A percentile compares a stretch with the other conserved stretches of the same genome.
Conservation (phyloP, 169 alveolate species). For the Plasmodium gallinaceum region DNA sequence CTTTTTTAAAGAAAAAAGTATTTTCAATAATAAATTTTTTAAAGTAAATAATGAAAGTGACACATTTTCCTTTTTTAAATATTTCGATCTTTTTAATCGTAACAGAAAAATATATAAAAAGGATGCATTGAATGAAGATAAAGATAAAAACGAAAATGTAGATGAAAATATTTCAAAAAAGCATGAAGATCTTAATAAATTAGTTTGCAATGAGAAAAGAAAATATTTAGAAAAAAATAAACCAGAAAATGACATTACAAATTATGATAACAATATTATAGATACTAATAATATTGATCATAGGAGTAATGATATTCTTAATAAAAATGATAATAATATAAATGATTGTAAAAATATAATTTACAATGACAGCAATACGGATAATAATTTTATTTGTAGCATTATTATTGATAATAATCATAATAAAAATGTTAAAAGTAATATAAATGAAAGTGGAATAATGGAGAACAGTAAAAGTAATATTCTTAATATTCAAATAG, state of each 20-base stretch:
- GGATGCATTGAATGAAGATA: neutral
- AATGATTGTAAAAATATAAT: neutral
- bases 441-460: neutral
- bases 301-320: neutral
- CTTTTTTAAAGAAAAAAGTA: slow-evolving; percentile 36
- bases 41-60: slow-evolving; percentile 27
- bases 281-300: neutral
- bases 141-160: neutral
- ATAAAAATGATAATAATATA: neutral
- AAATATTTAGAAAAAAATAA: neutral
- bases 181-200: slow-evolving; percentile 4
- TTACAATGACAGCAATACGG: neutral
- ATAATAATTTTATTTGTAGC: neutral
- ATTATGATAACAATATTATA: neutral
- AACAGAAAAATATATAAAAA: slow-evolving; percentile 8
- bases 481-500: too few species aligned
- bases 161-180: slow-evolving; percentile 10
- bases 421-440: neutral
- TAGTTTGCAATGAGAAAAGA: neutral
- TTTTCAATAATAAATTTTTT: slow-evolving; percentile 21
- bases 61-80: slow-evolving; percentile 43
- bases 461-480: neutral
- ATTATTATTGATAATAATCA: neutral
- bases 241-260: neutral
- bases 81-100: slow-evolving; percentile 20